Conservation (phyloP, 1,284 basidiomycete genomes). For the Cutaneotrichosporon cyanovorans region DNA sequence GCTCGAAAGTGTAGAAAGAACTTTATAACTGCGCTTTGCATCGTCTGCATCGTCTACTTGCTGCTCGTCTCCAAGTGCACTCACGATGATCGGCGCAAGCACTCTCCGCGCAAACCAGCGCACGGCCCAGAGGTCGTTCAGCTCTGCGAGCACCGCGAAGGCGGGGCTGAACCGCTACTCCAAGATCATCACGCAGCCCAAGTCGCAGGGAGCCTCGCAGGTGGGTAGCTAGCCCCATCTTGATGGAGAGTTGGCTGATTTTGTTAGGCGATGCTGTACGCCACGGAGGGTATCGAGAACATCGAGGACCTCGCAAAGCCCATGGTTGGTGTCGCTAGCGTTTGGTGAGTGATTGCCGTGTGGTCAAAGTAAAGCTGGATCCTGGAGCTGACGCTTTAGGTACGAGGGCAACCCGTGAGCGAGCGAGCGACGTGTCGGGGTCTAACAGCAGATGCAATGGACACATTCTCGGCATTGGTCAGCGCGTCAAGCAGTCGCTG, state of each 20-base stretch:
- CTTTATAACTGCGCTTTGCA: background rate
- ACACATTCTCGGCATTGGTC: constrained; percentile 81
- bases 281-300: constrained; percentile 73
- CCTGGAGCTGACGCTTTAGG: constrained; percentile 48
- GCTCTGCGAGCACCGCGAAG: constrained; percentile 15
- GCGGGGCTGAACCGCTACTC: constrained; percentile 64
- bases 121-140: constrained; percentile 6
- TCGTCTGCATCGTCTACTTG: no score
- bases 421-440: background rate
- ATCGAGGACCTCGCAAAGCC: constrained; percentile 82
- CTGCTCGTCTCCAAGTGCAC: background rate
- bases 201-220: constrained; percentile 89
- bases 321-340: constrained; percentile 90
- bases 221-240: constrained; percentile 44
- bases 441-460: constrained; percentile 66
- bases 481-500: constrained; percentile 75
- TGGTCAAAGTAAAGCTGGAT: background rate
- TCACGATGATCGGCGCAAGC: constrained; percentile 15
- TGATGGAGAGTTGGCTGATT: background rate
- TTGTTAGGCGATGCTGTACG: constrained; percentile 84
- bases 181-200: constrained; percentile 72
- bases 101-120: constrained; percentile 18
- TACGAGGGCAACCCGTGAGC: constrained; percentile 83
- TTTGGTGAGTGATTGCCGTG: constrained; percentile 84
- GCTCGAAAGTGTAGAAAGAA: background rate